Evolutionary conservation across 176 grass and related monocot genomes (phyloP), one percentile per base, ranked within the genome.

Genomic region (Paspalum notatum): DNA sequence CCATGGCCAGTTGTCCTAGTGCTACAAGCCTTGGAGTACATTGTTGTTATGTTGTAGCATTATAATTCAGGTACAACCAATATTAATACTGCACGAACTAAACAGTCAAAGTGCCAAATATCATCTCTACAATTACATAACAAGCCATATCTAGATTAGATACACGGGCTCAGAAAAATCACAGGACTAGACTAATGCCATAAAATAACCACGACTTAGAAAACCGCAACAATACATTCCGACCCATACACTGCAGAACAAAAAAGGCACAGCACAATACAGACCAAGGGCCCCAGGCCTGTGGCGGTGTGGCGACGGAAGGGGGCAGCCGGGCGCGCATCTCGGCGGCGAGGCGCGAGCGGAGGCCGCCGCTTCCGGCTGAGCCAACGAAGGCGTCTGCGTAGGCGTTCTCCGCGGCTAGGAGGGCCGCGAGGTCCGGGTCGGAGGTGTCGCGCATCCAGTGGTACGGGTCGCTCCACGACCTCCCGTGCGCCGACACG

Each of bases 391-490:
- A 95, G 44, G 88, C 78, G 5, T 98, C 90, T 0, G 92, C 86
- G 56, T 95, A 98, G 38, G 86, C 56, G 61, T 93, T 98, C 84
- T 98, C 92, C 0, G 84, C 86, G 20, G 43, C 65, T 43, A 98
- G 92, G 71, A 93, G 71, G 11, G 84, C 84, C 10, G 62, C 4
- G 54, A 98, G 75, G 84, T 89, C 90, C 49, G 80, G 86, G 67
- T 95, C 92, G 71, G 75, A 81, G 40, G 88, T 95, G 86, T 93
- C 85, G 71, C 87, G 82, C 96, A 98, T 95, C 92, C 96, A 98
- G 49, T 85, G 88, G 84, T 90, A 98, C 4, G 90, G 88, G 76
- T 98, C 96, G 46, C 80, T 93, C 96, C 96, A 98, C 49, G 78
- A 86, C 75, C 75, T 80, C 49, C 92, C 92, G 41, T 98, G 92